Evolutionary conservation across 257 asterid species (phyloP), one percentile per base, ranked within the genome.

Genomic region (Forsythia viridissima): DNA sequence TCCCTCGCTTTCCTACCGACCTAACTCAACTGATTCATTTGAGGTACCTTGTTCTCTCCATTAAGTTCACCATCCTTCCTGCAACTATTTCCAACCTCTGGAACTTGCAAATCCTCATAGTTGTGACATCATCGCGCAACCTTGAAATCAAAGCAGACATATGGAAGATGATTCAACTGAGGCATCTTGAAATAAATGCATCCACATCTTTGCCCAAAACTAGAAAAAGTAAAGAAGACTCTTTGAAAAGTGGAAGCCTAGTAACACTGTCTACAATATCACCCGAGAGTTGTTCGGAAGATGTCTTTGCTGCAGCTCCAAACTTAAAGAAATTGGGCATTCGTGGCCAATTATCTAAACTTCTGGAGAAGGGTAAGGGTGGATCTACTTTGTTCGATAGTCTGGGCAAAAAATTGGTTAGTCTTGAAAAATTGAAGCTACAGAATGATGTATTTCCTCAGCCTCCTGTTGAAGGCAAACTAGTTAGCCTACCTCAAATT

Each of bases 191-290:
- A 59, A 81, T 85, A 12, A 88, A 86, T 24, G 89, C 88, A 38
- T 85, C 89, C 21, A 86, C 88, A 12, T 12, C 83, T 20, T 68
- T 88, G 55, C 86, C 86, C 65, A 85, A 81, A 65, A 55, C 65
- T 4, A 55, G 24, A n/a, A 55, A n/a, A 55, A 18, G 11, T 18
- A n/a, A 55, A n/a, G 24, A 55, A 0, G 65, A 55, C 24, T n/a
- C 24, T 55, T 16, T 18, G 65, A 55, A 16, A 41, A 80, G 65
- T 10, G 85, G 69, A 40, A 87, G 79, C 79, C 76, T 90, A 20
- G 94, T 89, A 84, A 92, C 96, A 9, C 88, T 91, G 20, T 84
- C 90, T 0, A 77, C 87, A 9, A 82, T 92, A 59, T 80, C 97
- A 3, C 93, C 92, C 0, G 94, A 91, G 11, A 86, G 92, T 73